Conservation (phyloP, 345 rosid genomes). For the Eucalyptus shirleyi region DNA sequence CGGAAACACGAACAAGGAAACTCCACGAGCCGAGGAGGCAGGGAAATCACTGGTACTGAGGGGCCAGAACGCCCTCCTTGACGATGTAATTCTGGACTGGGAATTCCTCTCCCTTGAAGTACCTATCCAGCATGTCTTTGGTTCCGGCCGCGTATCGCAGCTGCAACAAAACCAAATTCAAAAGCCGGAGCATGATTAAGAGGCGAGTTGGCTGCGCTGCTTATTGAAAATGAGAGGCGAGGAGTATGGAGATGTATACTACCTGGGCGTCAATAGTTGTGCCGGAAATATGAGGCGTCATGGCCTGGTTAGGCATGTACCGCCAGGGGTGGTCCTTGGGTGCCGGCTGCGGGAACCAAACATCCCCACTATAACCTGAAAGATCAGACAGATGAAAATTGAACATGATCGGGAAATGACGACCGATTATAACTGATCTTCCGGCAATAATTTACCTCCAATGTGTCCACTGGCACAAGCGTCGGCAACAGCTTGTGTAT, state of each 20-base stretch:
- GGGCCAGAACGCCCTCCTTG: conserved; percentile 66
- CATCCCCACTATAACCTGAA: conserved; percentile 93
- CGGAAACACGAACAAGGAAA: neutral
- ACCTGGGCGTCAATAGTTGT: conserved; percentile 95
- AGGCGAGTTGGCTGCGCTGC: neutral
- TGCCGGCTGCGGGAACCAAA: conserved; percentile 91
- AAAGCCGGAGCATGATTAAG: neutral
- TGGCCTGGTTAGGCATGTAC: conserved; percentile 94
- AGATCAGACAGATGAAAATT: neutral
- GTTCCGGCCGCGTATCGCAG: conserved; percentile 78
- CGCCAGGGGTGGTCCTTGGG: conserved; percentile 99
- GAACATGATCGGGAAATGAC: neutral
- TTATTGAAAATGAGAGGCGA: neutral
- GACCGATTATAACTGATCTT: neutral
- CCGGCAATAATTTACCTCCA: conserved; percentile 25
- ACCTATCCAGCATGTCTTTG: conserved; percentile 85
- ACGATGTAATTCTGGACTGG: conserved; percentile 70
- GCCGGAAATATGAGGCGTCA: conserved; percentile 96
- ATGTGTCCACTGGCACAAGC: conserved; percentile 74
- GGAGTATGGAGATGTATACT: neutral
- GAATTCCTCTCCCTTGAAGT: conserved; percentile 87
- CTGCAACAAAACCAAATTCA: conserved; percentile 9
- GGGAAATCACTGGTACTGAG: conserved; percentile 47
- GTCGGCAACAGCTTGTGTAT: conserved; percentile 74
- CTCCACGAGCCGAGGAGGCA: neutral